Base-by-base conservation (phyloP, 768 basidiomycete species). In the Boletellus emodensis region DNA sequence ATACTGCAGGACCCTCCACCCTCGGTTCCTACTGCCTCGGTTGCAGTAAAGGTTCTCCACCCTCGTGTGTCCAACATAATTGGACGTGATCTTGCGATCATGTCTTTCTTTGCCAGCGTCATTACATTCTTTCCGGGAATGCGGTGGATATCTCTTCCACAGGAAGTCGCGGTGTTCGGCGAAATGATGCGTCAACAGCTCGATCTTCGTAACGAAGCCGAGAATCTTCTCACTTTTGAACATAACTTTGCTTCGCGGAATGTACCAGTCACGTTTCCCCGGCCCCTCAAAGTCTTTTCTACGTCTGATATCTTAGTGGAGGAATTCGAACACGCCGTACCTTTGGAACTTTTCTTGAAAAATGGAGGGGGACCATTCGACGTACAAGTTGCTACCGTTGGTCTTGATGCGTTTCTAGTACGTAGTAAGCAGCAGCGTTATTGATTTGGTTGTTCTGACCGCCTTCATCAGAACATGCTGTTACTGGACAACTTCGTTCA, bases 401-500 rank as follows among this genome's bases (percentile, higher is more conserved):
- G 96, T 10, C 74, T 99, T 20, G 93, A 98, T 67, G 94, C 94
- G 2, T 99, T 98, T 70, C 66, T 99, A 67, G 94, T 92, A 62
- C 57, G 88, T 71, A 40, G 44, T 33, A 39, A 15, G 46, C 37
- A 13, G 36, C 4, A 28, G 30, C 4, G 24, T 6, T 6, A 24
- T 6, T 24, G 6, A 3, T 24, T 10, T 37, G 54, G 46, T 43
- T 52, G 33, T 38, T 46, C 35, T 49, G 7, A 55, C 33, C 17
- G 8, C 20, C 15, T 28, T 33, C 33, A 18, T 15, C 60, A 97
- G 92, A 93, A 97, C 71, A 99, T 99, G 96, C 82, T 99, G 17
- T 75, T 99, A 1, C 75, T 99, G 40, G 96, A 99, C 69, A 98
- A 99, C 69, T 99, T 96, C 69, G 93, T 95, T 10, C 96, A 98